Evolutionary conservation across 192 early-diverging fungal species (phyloP).

Genomic region (Linnemannia elongata): DNA sequence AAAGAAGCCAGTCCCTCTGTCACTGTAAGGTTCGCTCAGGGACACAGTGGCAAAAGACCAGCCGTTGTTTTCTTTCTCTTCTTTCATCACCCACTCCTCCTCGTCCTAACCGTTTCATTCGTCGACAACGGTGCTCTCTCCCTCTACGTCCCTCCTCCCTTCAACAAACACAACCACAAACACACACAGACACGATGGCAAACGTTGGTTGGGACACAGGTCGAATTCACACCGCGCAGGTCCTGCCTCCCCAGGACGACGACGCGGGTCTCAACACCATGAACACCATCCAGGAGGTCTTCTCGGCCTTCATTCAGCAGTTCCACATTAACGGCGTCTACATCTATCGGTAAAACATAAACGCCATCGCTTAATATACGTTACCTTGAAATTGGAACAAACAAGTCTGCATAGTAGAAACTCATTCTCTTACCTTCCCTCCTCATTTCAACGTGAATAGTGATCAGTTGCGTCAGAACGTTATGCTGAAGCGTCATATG

Average conservation of each 20-base stretch:
- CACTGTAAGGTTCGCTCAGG: not conserved
- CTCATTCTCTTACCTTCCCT: slow-evolving; percentile 8
- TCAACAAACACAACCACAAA: slow-evolving; percentile 6
- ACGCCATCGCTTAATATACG: not conserved
- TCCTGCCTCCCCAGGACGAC: slow-evolving; percentile 70
- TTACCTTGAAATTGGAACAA: not conserved
- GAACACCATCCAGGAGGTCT: slow-evolving; percentile 72
- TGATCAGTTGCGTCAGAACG: slow-evolving; percentile 92
- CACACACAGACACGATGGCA: slow-evolving; percentile 27
- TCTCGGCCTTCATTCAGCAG: slow-evolving; percentile 88
- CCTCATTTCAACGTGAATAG: slow-evolving; percentile 52
- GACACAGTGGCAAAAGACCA: not conserved
- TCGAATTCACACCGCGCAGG: slow-evolving; percentile 77
- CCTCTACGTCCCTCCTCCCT: slow-evolving; percentile 7
- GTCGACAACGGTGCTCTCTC: slow-evolving; percentile 10
- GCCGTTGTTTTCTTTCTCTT: not conserved
- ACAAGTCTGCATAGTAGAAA: not conserved
- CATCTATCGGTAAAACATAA: slow-evolving; percentile 76
- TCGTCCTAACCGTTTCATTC: not conserved
- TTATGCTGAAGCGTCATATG: slow-evolving; percentile 79
- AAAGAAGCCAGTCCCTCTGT: too few species aligned
- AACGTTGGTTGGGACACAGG: slow-evolving; percentile 88
- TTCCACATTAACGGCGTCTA: slow-evolving; percentile 89
- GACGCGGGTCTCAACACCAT: slow-evolving; percentile 65
- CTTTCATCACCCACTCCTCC: not conserved